Percentiles rank a stretch among this genome's conserved stretches.
phyloP scores from a whole-genome alignment of 1,284 basidiomycete species.

The Psilocybe mexicana region DNA sequence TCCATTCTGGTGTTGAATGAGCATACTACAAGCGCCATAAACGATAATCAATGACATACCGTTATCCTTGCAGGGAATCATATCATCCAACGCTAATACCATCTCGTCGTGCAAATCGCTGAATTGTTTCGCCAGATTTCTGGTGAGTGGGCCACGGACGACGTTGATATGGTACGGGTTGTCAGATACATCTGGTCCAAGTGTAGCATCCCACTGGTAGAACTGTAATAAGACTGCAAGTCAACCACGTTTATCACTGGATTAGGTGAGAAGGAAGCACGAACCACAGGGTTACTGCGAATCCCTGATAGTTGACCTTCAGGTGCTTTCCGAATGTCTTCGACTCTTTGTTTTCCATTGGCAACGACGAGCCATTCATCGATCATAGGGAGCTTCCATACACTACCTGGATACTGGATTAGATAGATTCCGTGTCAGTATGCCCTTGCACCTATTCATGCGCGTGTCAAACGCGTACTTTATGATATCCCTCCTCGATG shows the following conservation, averaged over 20 bases:
- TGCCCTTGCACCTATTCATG: no score
- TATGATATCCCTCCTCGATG: constrained; percentile 12
- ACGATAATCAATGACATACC: background rate
- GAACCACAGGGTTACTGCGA: constrained; percentile 9
- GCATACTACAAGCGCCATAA: no score
- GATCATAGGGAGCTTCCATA: constrained; percentile 15
- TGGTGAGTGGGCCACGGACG: constrained; percentile 24
- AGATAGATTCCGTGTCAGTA: background rate
- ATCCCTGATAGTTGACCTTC: constrained; percentile 11
- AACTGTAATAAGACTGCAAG: constrained; percentile 2
- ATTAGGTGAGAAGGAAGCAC: background rate
- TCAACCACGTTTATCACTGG: background rate
- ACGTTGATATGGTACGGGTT: constrained; percentile 23
- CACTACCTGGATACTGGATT: constrained; percentile 9
- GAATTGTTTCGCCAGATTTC: constrained; percentile 22
- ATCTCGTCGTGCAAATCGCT: constrained; percentile 26
- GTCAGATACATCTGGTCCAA: constrained; percentile 10
- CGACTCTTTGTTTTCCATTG: constrained; percentile 4
- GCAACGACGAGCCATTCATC: constrained; percentile 12
- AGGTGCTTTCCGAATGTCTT: constrained; percentile 17
- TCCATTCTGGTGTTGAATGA: constrained; percentile 34
- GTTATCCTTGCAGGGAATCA: constrained; percentile 9
- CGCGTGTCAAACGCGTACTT: background rate
- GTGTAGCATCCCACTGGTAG: constrained; percentile 21
- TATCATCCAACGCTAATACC: constrained; percentile 12